These are phyloP conservation scores for Mycocentrospora acerina DNA, from an alignment of 2,329 filamentous ascomycete genomes.

Conservation along the genomic window DNA sequence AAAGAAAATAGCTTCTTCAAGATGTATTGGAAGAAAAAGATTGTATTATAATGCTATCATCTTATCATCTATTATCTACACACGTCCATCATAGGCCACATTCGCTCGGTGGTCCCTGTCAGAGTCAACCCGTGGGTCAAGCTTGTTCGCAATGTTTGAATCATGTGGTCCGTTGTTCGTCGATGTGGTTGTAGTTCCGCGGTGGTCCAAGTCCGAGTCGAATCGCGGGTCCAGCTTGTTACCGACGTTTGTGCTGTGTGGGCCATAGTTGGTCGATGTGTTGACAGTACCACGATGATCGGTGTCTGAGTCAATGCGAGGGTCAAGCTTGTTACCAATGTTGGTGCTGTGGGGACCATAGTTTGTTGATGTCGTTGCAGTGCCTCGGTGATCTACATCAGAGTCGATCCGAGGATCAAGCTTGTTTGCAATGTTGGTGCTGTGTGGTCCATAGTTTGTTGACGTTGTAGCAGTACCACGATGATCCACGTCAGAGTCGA, in stretches of 20 bases:
- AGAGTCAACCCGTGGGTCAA: constrained; percentile 35
- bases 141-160: constrained; percentile 34
- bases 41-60: no score
- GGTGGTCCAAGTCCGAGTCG: constrained; percentile 30
- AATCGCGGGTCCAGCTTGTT: constrained; percentile 31
- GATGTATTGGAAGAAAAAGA: background rate
- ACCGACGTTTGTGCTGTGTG: constrained; percentile 29
- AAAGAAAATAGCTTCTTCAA: constrained; percentile 7
- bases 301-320: constrained; percentile 24
- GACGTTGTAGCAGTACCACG: constrained; percentile 17
- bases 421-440: constrained; percentile 35
- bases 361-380: constrained; percentile 23
- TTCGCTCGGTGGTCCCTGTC: constrained; percentile 33
- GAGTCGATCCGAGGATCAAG: constrained; percentile 35
- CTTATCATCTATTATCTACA: no score
- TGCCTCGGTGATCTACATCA: constrained; percentile 23
- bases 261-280: constrained; percentile 28
- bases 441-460: constrained; percentile 29
- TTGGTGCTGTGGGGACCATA: constrained; percentile 32
- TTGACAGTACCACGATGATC: constrained; percentile 31
- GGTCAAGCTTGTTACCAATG: constrained; percentile 32
- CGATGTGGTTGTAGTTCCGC: constrained; percentile 17
- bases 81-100: no score
- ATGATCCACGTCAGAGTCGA: constrained; percentile 30
- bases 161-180: constrained; percentile 1